Evolutionary conservation across 1,139 yeast genomes (phyloP).

Genomic region (Sugiyamaella castrensis): DNA sequence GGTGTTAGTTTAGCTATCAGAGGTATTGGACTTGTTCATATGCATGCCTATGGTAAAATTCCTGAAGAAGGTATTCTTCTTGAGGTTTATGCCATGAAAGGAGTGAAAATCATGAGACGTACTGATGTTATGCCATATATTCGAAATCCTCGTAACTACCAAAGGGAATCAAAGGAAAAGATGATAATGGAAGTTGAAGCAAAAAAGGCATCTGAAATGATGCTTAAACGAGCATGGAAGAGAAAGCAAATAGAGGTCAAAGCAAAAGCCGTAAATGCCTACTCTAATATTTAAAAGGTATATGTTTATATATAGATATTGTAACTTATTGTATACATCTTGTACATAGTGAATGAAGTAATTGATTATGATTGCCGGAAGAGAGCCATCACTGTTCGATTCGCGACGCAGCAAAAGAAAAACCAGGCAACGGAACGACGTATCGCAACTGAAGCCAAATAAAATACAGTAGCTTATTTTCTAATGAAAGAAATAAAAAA

Average conservation of each 20-base stretch:
- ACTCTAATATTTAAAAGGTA: background rate
- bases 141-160: conserved; percentile 14
- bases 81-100: conserved; percentile 49
- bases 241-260: conserved; percentile 1
- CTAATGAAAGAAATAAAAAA: too few species aligned
- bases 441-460: too few species aligned
- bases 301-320: conserved; percentile 1
- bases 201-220: background rate
- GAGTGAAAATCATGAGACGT: conserved; percentile 39
- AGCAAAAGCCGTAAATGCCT: conserved; percentile 4
- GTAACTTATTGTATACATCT: background rate
- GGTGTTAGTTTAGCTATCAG: conserved; percentile 64
- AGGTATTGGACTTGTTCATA: conserved; percentile 63
- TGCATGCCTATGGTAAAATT: conserved; percentile 61
- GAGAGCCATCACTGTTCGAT: too few species aligned
- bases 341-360: background rate
- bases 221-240: background rate
- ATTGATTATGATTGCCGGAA: too few species aligned
- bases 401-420: too few species aligned
- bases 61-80: conserved; percentile 40
- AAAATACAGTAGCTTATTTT: too few species aligned
- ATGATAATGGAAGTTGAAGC: background rate
- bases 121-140: conserved; percentile 33
- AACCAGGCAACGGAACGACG: too few species aligned
- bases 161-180: background rate